Evolutionary conservation across 83 land plant genomes (phyloP), one percentile per base, ranked within the genome.

Genomic region (Picea engelmannii): DNA sequence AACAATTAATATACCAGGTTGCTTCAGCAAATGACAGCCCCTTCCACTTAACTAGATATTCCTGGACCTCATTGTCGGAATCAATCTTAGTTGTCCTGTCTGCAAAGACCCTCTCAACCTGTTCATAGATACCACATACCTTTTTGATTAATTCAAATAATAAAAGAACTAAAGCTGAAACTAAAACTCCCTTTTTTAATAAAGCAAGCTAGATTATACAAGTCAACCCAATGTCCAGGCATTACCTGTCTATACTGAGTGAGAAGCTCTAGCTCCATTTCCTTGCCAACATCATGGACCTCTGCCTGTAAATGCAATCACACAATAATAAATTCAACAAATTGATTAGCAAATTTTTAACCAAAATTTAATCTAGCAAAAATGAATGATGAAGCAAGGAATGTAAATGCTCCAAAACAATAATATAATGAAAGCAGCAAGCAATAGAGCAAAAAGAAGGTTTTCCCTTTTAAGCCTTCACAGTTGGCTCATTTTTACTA

Each of bases 31-130:
- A 98, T 6, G 99, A 93, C 4, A 96, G 93, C 15, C 99, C 99
- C 82, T 94, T 94, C 99, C 99, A 98, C 85, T 98, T 98, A 63
- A 98, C 99, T 47, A 98, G 85, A 85, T 98, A 98, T 80, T 98
- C 99, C 62, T 92, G 90, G 49, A 86, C 79, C 80, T 93, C 96
- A 83, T 96, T 92, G 44, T 89, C 97, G 18, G 80, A 80, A 21
- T 91, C 90, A 65, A 76, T 86, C 67, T 86, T 90, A 17, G 82
- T 69, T 40, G 87, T 88, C 74, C 99, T 93, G 81, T 95, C 95
- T 18, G 97, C 91, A 87, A 98, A 90, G 31, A 98, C 84, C 82
- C 99, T 94, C 76, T 98, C 99, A 66, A 98, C 99, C 99, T 98
- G 85, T 40, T 58, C 83, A 69, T 13, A 55, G 80, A 83, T 64